Conservation (phyloP, 495 filamentous ascomycete genomes). For the Penicillium bovifimosum region DNA sequence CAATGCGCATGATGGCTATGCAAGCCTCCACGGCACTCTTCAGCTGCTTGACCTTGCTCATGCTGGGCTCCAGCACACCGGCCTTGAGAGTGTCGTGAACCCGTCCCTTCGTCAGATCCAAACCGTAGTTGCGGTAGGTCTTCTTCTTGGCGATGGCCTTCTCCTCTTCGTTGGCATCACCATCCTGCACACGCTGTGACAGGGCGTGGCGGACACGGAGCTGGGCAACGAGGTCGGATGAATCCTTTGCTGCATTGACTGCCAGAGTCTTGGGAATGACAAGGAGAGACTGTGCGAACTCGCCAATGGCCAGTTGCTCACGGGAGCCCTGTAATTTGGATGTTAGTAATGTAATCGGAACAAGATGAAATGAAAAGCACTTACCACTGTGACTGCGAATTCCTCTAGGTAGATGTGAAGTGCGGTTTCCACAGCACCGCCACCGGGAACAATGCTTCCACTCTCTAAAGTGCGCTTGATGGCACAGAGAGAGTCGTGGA, state of each 20-base stretch:
- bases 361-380: slow-evolving; percentile 18
- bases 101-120: slow-evolving; percentile 84
- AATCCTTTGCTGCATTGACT: slow-evolving; percentile 94
- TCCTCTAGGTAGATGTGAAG: slow-evolving; percentile 99
- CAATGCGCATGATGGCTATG: slow-evolving; percentile 98
- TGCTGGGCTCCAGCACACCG: slow-evolving; percentile 91
- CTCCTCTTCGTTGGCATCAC: slow-evolving; percentile 76
- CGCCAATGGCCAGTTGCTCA: slow-evolving; percentile 96
- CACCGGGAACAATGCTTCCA: slow-evolving; percentile 92
- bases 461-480: slow-evolving; percentile 97
- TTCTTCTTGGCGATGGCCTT: slow-evolving; percentile 86
- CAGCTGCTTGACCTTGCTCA: slow-evolving; percentile 97
- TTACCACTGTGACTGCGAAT: slow-evolving; percentile 91
- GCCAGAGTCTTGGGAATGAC: slow-evolving; percentile 95
- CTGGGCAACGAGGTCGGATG: slow-evolving; percentile 89
- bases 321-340: slow-evolving; percentile 63
- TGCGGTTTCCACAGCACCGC: slow-evolving; percentile 96
- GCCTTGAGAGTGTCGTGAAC: slow-evolving; percentile 92
- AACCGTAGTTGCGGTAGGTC: slow-evolving; percentile 95
- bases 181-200: slow-evolving; percentile 81
- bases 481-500: slow-evolving; percentile 94
- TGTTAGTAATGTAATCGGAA: slow-evolving; percentile 15
- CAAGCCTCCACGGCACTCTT: slow-evolving; percentile 99
- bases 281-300: slow-evolving; percentile 92
- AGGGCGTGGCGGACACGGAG: slow-evolving; percentile 92